Base-by-base conservation (phyloP, 371 early-diverging fungal genomes). In the Capniomyces stellatus region DNA sequence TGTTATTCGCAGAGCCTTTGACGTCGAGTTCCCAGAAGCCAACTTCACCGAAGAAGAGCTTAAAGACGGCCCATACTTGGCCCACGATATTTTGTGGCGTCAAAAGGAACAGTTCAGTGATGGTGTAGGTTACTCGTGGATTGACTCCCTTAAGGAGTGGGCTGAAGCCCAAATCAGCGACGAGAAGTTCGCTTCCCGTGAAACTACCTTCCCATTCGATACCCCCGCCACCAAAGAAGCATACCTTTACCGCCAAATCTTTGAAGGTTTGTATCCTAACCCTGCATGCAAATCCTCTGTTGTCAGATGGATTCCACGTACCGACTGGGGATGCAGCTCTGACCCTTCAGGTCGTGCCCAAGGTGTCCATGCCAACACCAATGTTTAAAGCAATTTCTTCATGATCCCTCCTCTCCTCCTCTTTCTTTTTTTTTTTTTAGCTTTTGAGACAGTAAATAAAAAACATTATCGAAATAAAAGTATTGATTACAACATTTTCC, bases 71-170 rank as follows among this genome's bases (percentile, higher is more conserved):
- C 92, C 92, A 27, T 95, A 89, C 64, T 77, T 95, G 55, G 92
- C 93, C 1, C 72, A 75, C 52, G 81, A 83, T 46, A 83, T 95
- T 49, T 80, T 95, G 23, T 95, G 92, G 91, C 79, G 96, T 56
- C 93, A 92, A 71, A 92, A 95, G 78, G 96, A 95, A 70, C 96
- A 95, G 71, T 93, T 95, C 76, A 84, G 85, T 24, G 96, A 95
- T 58, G 96, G 96, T 57, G 96, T 95, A 29, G 96, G 96, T 28
- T 95, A 95, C 73, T 67, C 75, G 56, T 95, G 96, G 96, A 93
- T 95, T 59, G 96, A 93, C 67, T 71, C 81, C 27, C 72, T 95
- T 46, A 88, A 86, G 73, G 82, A 78, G 18, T 68, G 73, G 46
- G 76, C 88, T 19, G 73, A 75, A 48, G 46, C 55, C 43, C 72